Base-by-base conservation (phyloP, 768 basidiomycete species). In the Panus rudis region DNA sequence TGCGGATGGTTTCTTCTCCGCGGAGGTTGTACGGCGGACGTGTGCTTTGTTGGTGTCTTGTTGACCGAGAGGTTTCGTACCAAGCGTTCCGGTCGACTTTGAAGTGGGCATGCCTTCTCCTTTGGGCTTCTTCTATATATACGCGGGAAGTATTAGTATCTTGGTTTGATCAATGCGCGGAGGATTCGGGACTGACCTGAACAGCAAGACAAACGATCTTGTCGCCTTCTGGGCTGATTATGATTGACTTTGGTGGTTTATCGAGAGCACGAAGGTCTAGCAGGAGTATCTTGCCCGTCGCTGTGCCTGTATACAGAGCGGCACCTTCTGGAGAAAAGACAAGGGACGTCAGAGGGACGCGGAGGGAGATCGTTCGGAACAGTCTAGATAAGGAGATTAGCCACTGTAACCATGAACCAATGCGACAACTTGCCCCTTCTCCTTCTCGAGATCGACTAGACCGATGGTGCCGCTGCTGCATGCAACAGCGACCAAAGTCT, bases 361-460 rank as follows among this genome's bases (percentile, higher is more conserved):
- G 74, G 41, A 82, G 55, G 38, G 69, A 65, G 31, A 87, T 54
- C 2, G 71, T 74, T 21, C 80, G 76, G 49, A 83, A 72, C 34
- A 83, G 63, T 16, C 84, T 87, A n/a, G 14, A 32, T 25, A 42
- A 12, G 25, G 4, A 33, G 24, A 19, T 21, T n/a, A 8, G 45
- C 37, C 28, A 52, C 27, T 6, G 8, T 13, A 20, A 22, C 30
- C 31, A 27, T 23, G 33, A 24, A 10, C 1, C 27, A 16, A 13
- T 7, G 6, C 28, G 16, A 10, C 16, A 4, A 58, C 73, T 34
- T 52, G 85, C 84, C 75, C 73, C 52, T 79, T 79, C 45, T 86
- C 83, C 57, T 85, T 87, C 38, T 88, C 83, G 19, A 89, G 55
- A 55, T 89, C 86, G 38, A 87, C 61, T 6, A 87, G 67, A 3